Evolutionary conservation across 2,329 filamentous ascomycete species (phyloP).

Genomic region (Diaporthe ampelina): DNA sequence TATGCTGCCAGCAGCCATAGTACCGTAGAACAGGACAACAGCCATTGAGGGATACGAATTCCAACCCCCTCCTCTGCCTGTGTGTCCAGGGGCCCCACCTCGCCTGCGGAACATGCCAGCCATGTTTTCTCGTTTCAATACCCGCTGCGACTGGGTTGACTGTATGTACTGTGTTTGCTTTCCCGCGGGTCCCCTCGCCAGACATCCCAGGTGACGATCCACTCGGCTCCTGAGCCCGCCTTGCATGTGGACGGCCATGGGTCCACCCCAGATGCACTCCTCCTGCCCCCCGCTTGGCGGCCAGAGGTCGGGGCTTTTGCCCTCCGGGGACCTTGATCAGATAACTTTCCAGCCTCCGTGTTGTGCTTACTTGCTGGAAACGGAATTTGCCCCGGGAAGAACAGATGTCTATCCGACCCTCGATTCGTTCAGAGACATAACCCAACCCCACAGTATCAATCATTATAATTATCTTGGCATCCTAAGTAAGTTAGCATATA

Average conservation of each 20-base stretch:
- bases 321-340: conserved; percentile 8
- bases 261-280: background rate
- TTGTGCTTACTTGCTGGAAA: conserved; percentile 15
- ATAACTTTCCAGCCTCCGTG: conserved; percentile 21
- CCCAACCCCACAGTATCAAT: background rate
- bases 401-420: background rate
- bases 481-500: no score
- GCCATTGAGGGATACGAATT: background rate
- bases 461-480: no score
- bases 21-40: background rate
- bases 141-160: background rate
- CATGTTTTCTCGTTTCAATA: conserved; percentile 18
- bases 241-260: conserved; percentile 14
- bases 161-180: background rate
- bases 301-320: conserved; percentile 12
- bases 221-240: conserved; percentile 25
- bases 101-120: background rate
- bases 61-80: background rate
- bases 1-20: background rate
- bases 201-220: conserved; percentile 2
- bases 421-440: background rate
- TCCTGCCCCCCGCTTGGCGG: conserved; percentile 1
- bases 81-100: background rate
- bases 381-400: conserved; percentile 5
- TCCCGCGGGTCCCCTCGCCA: conserved; percentile 4